These are phyloP conservation scores for Camelina hispida DNA, from an alignment of 345 rosid genomes.

Conservation along the genomic window DNA sequence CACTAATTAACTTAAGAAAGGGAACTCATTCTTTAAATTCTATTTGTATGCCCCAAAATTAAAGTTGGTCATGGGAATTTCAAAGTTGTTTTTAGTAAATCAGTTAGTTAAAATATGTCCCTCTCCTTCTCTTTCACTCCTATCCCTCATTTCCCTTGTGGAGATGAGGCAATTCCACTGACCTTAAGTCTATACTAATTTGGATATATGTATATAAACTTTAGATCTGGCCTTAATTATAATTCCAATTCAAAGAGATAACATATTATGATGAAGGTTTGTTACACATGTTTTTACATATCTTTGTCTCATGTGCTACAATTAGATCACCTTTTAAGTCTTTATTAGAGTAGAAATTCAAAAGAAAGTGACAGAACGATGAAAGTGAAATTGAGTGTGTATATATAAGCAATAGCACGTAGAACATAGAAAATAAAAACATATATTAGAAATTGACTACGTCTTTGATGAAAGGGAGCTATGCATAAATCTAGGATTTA, in stretches of 20 bases:
- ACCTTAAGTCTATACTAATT: constrained; percentile 27
- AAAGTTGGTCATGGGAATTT: constrained; percentile 19
- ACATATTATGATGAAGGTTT: constrained; percentile 11
- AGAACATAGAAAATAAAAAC: constrained; percentile 24
- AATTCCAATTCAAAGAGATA: constrained; percentile 29
- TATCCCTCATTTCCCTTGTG: not conserved
- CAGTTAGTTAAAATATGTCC: not conserved
- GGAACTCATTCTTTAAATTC: constrained; percentile 1
- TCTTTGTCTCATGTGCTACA: constrained; percentile 11
- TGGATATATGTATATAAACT: constrained; percentile 2
- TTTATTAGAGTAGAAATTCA: constrained; percentile 22
- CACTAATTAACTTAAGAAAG: constrained; percentile 5
- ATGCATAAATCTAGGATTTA: constrained; percentile 24
- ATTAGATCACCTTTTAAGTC: constrained; percentile 21
- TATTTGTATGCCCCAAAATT: constrained; percentile 12
- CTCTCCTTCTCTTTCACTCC: not conserved
- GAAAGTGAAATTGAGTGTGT: no score
- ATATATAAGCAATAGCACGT: not conserved
- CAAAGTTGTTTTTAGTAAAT: not conserved
- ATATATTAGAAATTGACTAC: constrained; percentile 1
- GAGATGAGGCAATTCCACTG: constrained; percentile 9
- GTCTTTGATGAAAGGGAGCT: constrained; percentile 13
- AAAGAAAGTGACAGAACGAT: constrained; percentile 30
- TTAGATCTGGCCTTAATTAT: constrained; percentile 36
- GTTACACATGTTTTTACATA: constrained; percentile 1